Evolutionary conservation across 495 filamentous ascomycete genomes (phyloP).

Genomic region (Neurospora tetraspora): DNA sequence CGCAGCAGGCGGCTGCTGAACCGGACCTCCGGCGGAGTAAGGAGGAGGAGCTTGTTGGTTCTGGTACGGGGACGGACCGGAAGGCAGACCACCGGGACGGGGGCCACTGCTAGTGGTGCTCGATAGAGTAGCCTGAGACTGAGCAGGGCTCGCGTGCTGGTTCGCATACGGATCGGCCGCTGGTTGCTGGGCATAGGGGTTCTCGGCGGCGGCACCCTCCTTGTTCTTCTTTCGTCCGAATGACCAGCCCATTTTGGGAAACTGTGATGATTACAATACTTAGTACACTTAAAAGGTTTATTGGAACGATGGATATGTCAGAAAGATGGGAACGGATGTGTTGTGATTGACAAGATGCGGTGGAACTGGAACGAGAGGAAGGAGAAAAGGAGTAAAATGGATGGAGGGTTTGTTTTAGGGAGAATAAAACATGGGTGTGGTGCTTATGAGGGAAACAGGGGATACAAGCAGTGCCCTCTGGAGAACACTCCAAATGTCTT

Average conservation of each 20-base stretch:
- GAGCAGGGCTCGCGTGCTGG: constrained; percentile 24
- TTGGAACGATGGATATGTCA: background rate
- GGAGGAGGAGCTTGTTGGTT: constrained; percentile 4
- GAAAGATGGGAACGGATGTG: background rate
- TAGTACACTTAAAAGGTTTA: background rate
- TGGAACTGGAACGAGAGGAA: background rate
- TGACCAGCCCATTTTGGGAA: background rate
- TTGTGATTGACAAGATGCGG: background rate
- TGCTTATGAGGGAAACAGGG: background rate
- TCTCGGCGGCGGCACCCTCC: constrained; percentile 45
- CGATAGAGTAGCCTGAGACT: constrained; percentile 10
- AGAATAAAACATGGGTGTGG: background rate
- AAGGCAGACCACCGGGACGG: constrained; percentile 8
- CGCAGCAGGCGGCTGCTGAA: constrained; percentile 6
- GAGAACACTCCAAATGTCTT: background rate
- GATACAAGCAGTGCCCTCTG: background rate
- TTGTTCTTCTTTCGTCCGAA: constrained; percentile 38
- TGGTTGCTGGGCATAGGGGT: constrained; percentile 61
- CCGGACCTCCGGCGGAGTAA: constrained; percentile 6
- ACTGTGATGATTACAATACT: background rate
- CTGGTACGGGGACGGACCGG: constrained; percentile 9
- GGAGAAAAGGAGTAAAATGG: background rate
- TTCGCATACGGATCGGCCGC: constrained; percentile 53
- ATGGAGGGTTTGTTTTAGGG: background rate
- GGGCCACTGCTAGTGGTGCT: constrained; percentile 4